Percentiles rank a stretch among this genome's conserved stretches.
phyloP scores from a whole-genome alignment of 1,284 basidiomycete genomes.

The Hemileia vastatrix region DNA sequence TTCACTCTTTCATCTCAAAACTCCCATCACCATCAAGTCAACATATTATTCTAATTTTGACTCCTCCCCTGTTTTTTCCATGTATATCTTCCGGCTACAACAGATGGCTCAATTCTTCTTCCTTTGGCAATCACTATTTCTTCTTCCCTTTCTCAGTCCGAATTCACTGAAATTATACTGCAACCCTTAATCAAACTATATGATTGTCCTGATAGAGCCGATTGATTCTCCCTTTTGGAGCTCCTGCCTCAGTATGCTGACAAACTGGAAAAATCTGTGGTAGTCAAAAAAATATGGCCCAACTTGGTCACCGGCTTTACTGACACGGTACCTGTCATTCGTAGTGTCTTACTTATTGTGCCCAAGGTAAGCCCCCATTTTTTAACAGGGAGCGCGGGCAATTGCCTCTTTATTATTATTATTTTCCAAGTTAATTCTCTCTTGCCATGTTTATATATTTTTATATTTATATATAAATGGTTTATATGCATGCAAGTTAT shows the following conservation, averaged over 20 bases:
- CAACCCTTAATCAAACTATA: conserved; percentile 72
- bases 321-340: conserved; percentile 82
- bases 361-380: conserved; percentile 62
- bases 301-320: conserved; percentile 89
- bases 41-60: too few species aligned
- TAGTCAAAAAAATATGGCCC: conserved; percentile 84
- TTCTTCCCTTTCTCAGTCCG: conserved; percentile 58
- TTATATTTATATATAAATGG: background rate
- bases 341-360: conserved; percentile 71
- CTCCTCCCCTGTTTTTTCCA: conserved; percentile 66
- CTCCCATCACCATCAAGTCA: too few species aligned
- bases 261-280: conserved; percentile 71
- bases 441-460: background rate
- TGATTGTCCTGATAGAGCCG: conserved; percentile 77
- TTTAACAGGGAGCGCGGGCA: background rate
- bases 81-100: conserved; percentile 70
- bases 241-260: conserved; percentile 72
- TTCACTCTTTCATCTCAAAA: too few species aligned
- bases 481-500: too few species aligned
- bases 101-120: too few species aligned
- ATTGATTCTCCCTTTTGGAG: conserved; percentile 84
- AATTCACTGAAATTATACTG: conserved; percentile 62
- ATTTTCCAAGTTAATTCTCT: too few species aligned
- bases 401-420: too few species aligned
- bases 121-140: too few species aligned